These are phyloP conservation scores for Macrophomina pseudophaseolina DNA, from an alignment of 2,329 filamentous ascomycete species.

Conservation along the genomic window DNA sequence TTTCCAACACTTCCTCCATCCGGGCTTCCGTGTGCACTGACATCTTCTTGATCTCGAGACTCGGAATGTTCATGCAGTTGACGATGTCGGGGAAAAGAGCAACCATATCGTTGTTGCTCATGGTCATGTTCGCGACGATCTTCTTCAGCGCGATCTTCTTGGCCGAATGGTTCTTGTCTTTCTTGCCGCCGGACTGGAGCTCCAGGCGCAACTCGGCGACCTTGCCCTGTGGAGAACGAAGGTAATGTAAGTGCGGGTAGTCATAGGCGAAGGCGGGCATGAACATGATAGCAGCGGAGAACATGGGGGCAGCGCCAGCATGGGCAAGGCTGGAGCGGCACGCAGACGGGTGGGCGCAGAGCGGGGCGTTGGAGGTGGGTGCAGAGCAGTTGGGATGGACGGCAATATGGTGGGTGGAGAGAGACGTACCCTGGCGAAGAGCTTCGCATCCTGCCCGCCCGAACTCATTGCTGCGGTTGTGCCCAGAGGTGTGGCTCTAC, in stretches of 20 bases:
- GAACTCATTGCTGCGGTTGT: slow-evolving; percentile 60
- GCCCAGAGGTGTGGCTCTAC: slow-evolving; percentile 25
- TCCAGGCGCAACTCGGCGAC: slow-evolving; percentile 95
- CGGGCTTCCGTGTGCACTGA: slow-evolving; percentile 51
- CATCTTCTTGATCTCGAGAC: slow-evolving; percentile 99
- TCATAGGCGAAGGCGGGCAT: slow-evolving; percentile 42
- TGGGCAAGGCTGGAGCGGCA: not conserved
- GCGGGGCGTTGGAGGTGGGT: slow-evolving; percentile 26
- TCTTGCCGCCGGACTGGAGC: slow-evolving; percentile 91
- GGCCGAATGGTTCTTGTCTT: slow-evolving; percentile 92
- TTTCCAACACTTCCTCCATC: not conserved
- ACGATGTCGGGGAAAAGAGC: slow-evolving; percentile 95
- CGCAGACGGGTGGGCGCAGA: not conserved
- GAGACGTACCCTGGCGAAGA: slow-evolving; percentile 90
- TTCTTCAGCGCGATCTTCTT: slow-evolving; percentile 99
- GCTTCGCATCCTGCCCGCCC: slow-evolving; percentile 93
- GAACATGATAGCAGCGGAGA: slow-evolving; percentile 40
- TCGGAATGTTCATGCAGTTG: slow-evolving; percentile 91
- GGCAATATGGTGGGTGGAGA: slow-evolving; percentile 29
- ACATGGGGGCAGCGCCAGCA: slow-evolving; percentile 8
- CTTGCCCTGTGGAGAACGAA: slow-evolving; percentile 78
- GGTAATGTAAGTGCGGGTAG: slow-evolving; percentile 57
- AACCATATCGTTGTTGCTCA: slow-evolving; percentile 99
- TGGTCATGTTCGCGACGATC: slow-evolving; percentile 99
- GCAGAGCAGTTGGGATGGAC: slow-evolving; percentile 32